These are phyloP conservation scores for Aspergillus nidulans DNA, from an alignment of 495 filamentous ascomycete genomes.

Conservation along the genomic window DNA sequence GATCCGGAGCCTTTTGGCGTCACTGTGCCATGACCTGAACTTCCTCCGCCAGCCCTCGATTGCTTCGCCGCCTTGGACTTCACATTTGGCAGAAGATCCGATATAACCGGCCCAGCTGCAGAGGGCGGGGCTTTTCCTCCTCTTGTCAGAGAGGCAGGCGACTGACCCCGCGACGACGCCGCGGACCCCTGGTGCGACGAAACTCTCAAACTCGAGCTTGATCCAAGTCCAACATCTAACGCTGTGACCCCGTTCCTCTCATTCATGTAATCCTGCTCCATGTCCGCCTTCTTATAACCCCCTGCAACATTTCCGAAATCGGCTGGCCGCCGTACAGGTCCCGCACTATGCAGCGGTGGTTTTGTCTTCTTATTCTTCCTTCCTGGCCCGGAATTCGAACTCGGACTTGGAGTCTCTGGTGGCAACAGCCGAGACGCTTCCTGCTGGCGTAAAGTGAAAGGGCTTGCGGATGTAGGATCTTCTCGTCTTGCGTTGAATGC, in stretches of 20 bases:
- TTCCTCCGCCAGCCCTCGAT: constrained; percentile 38
- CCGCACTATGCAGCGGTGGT: constrained; percentile 53
- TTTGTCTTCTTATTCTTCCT: constrained; percentile 55
- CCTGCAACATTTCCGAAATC: constrained; percentile 53
- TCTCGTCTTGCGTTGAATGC: constrained; percentile 76
- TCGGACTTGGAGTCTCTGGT: constrained; percentile 13
- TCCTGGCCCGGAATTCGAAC: constrained; percentile 4
- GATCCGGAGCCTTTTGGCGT: constrained; percentile 15
- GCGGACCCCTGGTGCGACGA: constrained; percentile 25
- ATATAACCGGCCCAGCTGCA: constrained; percentile 69
- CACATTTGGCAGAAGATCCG: constrained; percentile 64
- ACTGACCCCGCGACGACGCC: constrained; percentile 33
- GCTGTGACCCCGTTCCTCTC: background rate
- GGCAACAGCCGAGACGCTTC: constrained; percentile 1
- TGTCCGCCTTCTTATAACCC: constrained; percentile 56
- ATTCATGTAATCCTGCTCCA: constrained; percentile 60
- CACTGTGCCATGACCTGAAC: background rate
- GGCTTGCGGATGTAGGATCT: constrained; percentile 21
- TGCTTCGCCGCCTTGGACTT: constrained; percentile 54
- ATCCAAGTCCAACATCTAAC: background rate
- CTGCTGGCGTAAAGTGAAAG: constrained; percentile 12
- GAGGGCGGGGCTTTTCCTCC: constrained; percentile 59
- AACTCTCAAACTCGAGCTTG: constrained; percentile 24
- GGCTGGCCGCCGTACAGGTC: constrained; percentile 54
- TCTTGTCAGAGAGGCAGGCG: constrained; percentile 31